Conservation (phyloP, 441 rosid genomes). For the Pelargonium cotyledonis region DNA sequence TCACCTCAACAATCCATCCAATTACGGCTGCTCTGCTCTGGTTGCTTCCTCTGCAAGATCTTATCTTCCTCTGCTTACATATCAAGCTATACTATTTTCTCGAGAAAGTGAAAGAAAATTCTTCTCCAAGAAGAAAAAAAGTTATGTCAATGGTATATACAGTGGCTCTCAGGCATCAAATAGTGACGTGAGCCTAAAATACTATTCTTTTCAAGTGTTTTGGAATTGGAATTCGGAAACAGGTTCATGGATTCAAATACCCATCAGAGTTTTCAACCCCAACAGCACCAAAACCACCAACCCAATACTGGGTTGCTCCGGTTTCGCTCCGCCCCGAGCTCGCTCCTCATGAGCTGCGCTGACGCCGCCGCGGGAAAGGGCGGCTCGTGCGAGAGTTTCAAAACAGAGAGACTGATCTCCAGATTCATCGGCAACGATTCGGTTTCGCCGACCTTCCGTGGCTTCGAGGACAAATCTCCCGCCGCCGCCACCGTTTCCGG, state of each 20-base stretch:
- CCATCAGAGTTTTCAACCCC: slow-evolving; percentile 29
- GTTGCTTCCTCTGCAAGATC: slow-evolving; percentile 73
- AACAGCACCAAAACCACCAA: slow-evolving; percentile 42
- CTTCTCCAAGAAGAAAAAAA: slow-evolving; percentile 11
- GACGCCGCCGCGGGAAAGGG: slow-evolving; percentile 29
- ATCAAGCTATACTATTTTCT: slow-evolving; percentile 36
- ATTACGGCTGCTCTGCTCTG: slow-evolving; percentile 14
- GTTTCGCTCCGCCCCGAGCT: slow-evolving; percentile 75
- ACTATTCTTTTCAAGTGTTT: not conserved
- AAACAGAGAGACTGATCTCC: slow-evolving; percentile 33
- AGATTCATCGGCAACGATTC: slow-evolving; percentile 33
- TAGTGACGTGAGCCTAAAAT: not conserved
- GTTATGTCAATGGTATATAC: slow-evolving; percentile 18
- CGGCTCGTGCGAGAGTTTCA: slow-evolving; percentile 16
- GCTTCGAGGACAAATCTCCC: slow-evolving; percentile 39
- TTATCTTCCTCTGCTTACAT: slow-evolving; percentile 53
- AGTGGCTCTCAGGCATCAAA: slow-evolving; percentile 30
- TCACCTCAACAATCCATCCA: slow-evolving; percentile 10
- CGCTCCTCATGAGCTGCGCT: slow-evolving; percentile 39
- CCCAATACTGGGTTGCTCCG: slow-evolving; percentile 60
- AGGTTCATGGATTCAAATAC: slow-evolving; percentile 56
- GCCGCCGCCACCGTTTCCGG: slow-evolving; percentile 24
- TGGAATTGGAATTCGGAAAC: not conserved
- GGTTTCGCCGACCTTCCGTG: slow-evolving; percentile 25
- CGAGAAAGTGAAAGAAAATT: slow-evolving; percentile 39